A percentile compares a stretch with the other conserved stretches of the same genome.
These are phyloP conservation scores for Lodderomyces theae DNA, from an alignment of 1,139 yeast genomes.

Conservation along the genomic window DNA sequence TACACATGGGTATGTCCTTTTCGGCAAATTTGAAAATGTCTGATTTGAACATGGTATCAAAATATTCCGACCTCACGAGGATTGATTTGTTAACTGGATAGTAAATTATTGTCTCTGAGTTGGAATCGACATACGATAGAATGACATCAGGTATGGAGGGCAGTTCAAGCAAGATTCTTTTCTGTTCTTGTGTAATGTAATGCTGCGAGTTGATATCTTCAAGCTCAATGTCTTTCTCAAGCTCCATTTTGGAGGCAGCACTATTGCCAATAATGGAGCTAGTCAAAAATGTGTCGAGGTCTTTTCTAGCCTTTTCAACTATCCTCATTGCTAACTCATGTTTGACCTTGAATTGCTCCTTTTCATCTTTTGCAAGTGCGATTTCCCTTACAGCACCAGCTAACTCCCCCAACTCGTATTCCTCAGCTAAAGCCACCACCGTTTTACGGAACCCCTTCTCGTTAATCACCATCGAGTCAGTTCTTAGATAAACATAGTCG, in stretches of 20 bases:
- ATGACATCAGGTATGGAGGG: constrained; percentile 50
- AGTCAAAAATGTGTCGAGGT: constrained; percentile 40
- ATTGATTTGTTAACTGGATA: constrained; percentile 68
- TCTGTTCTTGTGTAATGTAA: constrained; percentile 18
- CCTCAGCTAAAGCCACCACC: constrained; percentile 31
- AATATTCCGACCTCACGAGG: constrained; percentile 60
- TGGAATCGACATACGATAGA: constrained; percentile 35
- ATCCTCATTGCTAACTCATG: constrained; percentile 44
- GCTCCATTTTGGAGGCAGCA: constrained; percentile 12
- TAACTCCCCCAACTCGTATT: constrained; percentile 37
- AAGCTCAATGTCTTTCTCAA: constrained; percentile 23
- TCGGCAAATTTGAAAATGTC: constrained; percentile 27
- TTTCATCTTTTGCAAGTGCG: constrained; percentile 15
- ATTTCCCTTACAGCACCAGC: constrained; percentile 26
- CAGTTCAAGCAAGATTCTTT: constrained; percentile 20
- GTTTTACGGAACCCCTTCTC: constrained; percentile 25
- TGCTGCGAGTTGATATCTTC: constrained; percentile 30
- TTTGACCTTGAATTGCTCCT: constrained; percentile 39
- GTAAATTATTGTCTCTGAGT: constrained; percentile 26
- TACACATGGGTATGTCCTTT: constrained; percentile 19
- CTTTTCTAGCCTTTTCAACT: constrained; percentile 47
- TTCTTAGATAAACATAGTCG: constrained; percentile 51
- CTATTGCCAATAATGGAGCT: constrained; percentile 32
- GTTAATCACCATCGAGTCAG: constrained; percentile 26
- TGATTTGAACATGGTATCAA: constrained; percentile 61